A percentile compares a stretch with the other conserved stretches of the same genome.
Evolutionary conservation across 2,329 filamentous ascomycete genomes (phyloP).

Genomic region (Proliferodiscus dingleyae): DNA sequence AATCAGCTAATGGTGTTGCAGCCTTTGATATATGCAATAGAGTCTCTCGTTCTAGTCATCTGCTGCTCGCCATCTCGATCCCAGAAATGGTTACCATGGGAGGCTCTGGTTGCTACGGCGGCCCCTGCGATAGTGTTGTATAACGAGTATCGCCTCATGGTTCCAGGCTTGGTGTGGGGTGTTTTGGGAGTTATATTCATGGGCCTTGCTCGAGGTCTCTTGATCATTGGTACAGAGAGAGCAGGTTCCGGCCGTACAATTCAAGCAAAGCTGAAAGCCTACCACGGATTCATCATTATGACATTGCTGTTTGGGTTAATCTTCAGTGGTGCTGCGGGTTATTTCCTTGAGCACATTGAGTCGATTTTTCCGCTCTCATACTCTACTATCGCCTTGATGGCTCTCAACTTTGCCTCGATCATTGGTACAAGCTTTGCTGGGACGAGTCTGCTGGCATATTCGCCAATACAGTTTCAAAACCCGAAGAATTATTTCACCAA

Average conservation of each 20-base stretch:
- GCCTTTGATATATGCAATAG: slow-evolving; percentile 21
- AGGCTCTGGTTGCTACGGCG: slow-evolving; percentile 11
- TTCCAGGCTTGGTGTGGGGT: slow-evolving; percentile 23
- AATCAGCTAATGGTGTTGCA: slow-evolving; percentile 8
- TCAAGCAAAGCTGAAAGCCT: slow-evolving; percentile 12
- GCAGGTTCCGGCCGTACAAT: slow-evolving; percentile 7
- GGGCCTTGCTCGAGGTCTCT: slow-evolving; percentile 20
- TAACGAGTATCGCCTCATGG: slow-evolving; percentile 27
- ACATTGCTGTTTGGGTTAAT: slow-evolving; percentile 19
- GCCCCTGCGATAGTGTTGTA: slow-evolving; percentile 17
- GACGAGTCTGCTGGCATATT: slow-evolving; percentile 18
- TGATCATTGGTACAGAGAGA: slow-evolving; percentile 17
- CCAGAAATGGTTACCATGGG: slow-evolving; percentile 13
- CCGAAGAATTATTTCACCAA: slow-evolving; percentile 8
- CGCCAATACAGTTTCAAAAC: slow-evolving; percentile 18
- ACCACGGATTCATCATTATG: slow-evolving; percentile 22
- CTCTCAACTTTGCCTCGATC: slow-evolving; percentile 12
- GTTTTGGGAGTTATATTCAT: slow-evolving; percentile 15
- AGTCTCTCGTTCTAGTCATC: slow-evolving; percentile 19
- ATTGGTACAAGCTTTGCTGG: slow-evolving; percentile 17
- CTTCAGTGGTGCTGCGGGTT: slow-evolving; percentile 14
- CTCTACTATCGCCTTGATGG: slow-evolving; percentile 11
- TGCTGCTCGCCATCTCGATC: slow-evolving; percentile 13
- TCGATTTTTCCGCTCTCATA: slow-evolving; percentile 2
- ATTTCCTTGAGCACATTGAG: slow-evolving; percentile 12